Evolutionary conservation across 306 rosid genomes (phyloP).

Genomic region (Medicago lupulina): DNA sequence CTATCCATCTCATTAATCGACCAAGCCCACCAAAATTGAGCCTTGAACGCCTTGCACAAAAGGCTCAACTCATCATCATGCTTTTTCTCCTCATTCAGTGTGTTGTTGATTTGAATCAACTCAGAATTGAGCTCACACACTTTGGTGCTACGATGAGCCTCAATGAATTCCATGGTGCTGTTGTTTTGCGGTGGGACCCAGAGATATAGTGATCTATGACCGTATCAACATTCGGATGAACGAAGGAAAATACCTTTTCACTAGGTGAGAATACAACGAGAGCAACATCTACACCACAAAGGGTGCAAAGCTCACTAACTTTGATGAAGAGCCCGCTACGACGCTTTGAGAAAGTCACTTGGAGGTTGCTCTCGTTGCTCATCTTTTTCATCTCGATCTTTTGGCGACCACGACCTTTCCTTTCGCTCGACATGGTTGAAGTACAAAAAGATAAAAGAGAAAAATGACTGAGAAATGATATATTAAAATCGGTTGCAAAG

Average conservation of each 20-base stretch:
- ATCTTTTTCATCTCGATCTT: slow-evolving; percentile 1
- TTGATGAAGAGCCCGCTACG: background rate
- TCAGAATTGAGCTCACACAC: background rate
- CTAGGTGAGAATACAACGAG: background rate
- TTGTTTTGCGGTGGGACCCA: background rate
- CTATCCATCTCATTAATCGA: background rate
- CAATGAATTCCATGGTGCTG: background rate
- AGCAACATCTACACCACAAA: background rate
- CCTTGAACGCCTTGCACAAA: background rate
- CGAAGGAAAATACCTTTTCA: background rate
- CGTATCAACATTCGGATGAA: background rate
- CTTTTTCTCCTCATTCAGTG: background rate
- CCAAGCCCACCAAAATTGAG: background rate
- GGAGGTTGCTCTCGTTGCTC: background rate
- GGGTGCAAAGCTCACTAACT: background rate
- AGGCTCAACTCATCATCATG: background rate
- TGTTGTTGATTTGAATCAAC: background rate
- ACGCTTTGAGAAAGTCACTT: background rate
- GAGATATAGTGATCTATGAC: background rate
- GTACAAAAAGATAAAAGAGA: background rate
- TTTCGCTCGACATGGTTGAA: background rate
- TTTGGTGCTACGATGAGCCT: background rate
- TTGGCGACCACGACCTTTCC: background rate
- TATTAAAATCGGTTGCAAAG: background rate
- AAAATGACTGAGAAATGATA: background rate